These are phyloP conservation scores for Oenanthe sinensis DNA, from an alignment of 129 eudicot genomes.

Conservation along the genomic window DNA sequence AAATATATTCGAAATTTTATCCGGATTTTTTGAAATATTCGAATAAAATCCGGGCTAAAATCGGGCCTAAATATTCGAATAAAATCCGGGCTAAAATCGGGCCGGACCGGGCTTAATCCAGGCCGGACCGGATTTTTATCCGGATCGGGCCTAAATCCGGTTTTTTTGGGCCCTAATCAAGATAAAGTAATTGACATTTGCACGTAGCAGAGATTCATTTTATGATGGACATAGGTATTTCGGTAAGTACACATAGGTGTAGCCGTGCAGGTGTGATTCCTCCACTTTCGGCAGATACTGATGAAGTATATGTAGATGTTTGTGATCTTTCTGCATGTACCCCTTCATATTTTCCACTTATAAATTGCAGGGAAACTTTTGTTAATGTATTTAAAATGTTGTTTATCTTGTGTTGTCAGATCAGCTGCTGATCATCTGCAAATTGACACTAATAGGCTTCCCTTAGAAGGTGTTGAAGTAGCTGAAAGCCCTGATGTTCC, in stretches of 20 bases:
- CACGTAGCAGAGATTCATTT: background rate
- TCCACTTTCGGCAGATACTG: background rate
- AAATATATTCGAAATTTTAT: too few relatives aligned
- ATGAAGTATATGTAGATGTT: background rate
- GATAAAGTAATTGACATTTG: background rate
- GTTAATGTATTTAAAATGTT: background rate
- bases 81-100: too few relatives aligned
- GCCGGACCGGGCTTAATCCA: too few relatives aligned
- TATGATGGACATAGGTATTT: background rate
- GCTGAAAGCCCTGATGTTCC: conserved; percentile 27
- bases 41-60: too few relatives aligned
- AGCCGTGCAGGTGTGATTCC: background rate
- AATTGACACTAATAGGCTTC: conserved; percentile 24
- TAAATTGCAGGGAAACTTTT: background rate
- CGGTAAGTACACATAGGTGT: background rate
- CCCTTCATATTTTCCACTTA: background rate
- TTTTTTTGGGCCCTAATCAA: too few relatives aligned
- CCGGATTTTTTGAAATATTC: too few relatives aligned
- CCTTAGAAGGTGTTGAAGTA: conserved; percentile 17
- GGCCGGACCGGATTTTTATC: too few relatives aligned
- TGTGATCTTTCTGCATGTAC: background rate
- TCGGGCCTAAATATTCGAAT: too few relatives aligned
- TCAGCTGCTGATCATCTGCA: conserved; percentile 39
- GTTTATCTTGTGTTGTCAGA: conserved; percentile 38
- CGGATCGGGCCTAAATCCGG: too few relatives aligned